Evolutionary conservation across 140 eudicot genomes (phyloP).

Genomic region (Senecio squalidus): DNA sequence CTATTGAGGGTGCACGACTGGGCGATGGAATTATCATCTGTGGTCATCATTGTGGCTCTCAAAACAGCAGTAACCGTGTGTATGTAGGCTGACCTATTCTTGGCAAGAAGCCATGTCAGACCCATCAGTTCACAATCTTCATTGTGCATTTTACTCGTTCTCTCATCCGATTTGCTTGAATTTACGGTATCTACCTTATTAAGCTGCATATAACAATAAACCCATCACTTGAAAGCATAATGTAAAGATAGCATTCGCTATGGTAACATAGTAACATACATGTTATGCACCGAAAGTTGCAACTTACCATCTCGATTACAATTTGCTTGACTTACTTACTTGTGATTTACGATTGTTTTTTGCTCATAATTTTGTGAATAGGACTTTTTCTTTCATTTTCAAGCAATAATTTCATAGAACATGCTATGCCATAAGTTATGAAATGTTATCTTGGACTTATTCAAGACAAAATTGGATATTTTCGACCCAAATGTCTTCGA

Average conservation of each 20-base stretch:
- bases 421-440: conserved; percentile 2
- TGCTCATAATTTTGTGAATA: background rate
- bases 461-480: conserved; percentile 8
- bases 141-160: conserved; percentile 59
- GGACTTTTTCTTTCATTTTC: background rate
- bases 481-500: conserved; percentile 15
- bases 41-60: conserved; percentile 72
- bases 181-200: conserved; percentile 29
- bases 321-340: no score
- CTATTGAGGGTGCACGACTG: conserved; percentile 65
- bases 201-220: conserved; percentile 47
- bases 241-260: background rate
- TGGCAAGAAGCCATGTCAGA: conserved; percentile 90
- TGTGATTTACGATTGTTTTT: background rate
- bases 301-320: no score
- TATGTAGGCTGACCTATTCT: conserved; percentile 72
- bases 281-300: background rate
- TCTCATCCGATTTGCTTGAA: conserved; percentile 37
- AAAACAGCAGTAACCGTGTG: conserved; percentile 77
- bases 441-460: conserved; percentile 17
- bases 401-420: background rate
- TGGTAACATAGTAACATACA: background rate
- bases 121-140: conserved; percentile 90
- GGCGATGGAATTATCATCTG: conserved; percentile 30
- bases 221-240: background rate